Percentiles rank a stretch among this genome's conserved stretches.
Evolutionary conservation across 2,329 filamentous ascomycete genomes (phyloP).

Genomic region (Cercospora sesami): DNA sequence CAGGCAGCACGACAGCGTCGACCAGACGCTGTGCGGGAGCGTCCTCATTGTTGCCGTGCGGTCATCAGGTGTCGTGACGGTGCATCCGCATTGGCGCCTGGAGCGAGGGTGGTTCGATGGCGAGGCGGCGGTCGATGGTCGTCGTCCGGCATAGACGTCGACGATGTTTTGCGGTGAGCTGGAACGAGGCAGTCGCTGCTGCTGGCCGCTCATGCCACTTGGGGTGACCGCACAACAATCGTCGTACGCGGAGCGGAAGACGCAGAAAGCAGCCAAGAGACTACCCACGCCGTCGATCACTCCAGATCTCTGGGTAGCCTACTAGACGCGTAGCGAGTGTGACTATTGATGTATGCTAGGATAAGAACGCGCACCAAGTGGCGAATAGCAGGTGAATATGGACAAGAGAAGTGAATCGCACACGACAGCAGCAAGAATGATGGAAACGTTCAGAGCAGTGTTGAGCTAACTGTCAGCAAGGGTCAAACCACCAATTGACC

Average conservation of each 20-base stretch:
- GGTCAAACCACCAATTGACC: not conserved
- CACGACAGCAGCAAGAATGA: slow-evolving; percentile 1
- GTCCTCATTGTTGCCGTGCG: slow-evolving; percentile 22
- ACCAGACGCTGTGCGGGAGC: slow-evolving; percentile 24
- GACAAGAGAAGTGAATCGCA: not conserved
- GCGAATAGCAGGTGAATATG: not conserved
- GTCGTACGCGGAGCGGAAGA: not conserved
- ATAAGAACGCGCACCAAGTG: not conserved
- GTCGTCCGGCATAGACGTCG: not conserved
- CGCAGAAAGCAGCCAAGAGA: slow-evolving; percentile 7
- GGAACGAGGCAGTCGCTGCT: not conserved
- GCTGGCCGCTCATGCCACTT: slow-evolving; percentile 3
- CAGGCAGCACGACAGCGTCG: slow-evolving; percentile 13
- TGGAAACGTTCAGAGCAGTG: not conserved
- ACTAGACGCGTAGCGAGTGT: not conserved
- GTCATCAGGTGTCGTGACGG: slow-evolving; percentile 8
- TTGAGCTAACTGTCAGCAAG: slow-evolving; percentile 5
- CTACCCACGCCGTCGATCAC: slow-evolving; percentile 4
- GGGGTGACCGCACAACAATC: not conserved
- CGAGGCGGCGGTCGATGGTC: not conserved
- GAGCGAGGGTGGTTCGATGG: not conserved
- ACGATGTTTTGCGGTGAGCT: not conserved
- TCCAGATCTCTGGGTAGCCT: not conserved
- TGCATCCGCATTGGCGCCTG: slow-evolving; percentile 4
- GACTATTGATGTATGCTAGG: not conserved